These are phyloP conservation scores for Chytriomyces sp. DNA, from an alignment of 192 early-diverging fungal genomes.

Conservation along the genomic window DNA sequence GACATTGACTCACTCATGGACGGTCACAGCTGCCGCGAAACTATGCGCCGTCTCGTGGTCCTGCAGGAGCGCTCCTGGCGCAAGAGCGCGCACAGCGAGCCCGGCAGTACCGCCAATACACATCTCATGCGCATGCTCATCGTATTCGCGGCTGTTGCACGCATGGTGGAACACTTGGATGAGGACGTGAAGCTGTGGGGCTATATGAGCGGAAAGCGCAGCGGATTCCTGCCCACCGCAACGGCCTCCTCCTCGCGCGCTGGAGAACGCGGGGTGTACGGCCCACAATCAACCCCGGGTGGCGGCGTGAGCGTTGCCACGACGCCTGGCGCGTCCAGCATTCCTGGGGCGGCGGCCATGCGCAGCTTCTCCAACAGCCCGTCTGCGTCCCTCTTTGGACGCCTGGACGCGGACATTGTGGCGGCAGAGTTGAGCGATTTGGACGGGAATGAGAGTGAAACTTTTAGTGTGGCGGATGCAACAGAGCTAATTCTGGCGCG, in stretches of 20 bases:
- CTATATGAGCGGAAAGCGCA: slow-evolving; percentile 30
- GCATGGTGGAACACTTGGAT: slow-evolving; percentile 79
- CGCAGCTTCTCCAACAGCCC: slow-evolving; percentile 7
- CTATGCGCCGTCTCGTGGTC: slow-evolving; percentile 60
- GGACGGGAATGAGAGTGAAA: slow-evolving; percentile 31
- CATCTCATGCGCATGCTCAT: slow-evolving; percentile 68
- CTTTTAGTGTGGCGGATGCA: background rate
- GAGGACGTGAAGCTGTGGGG: slow-evolving; percentile 72
- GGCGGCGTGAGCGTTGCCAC: background rate
- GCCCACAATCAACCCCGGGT: background rate
- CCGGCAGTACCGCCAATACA: slow-evolving; percentile 1
- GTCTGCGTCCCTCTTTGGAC: slow-evolving; percentile 18
- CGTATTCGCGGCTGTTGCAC: slow-evolving; percentile 72
- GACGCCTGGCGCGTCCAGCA: background rate
- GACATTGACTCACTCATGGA: slow-evolving; percentile 60
- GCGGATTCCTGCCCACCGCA: background rate
- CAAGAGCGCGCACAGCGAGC: slow-evolving; percentile 59
- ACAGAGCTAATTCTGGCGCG: background rate
- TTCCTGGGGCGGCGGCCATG: background rate
- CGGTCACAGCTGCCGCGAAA: slow-evolving; percentile 57
- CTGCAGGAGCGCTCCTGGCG: slow-evolving; percentile 70
- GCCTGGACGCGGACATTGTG: slow-evolving; percentile 15
- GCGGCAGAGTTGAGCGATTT: slow-evolving; percentile 29
- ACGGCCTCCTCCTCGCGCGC: background rate
- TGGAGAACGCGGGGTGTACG: background rate